Evolutionary conservation across 2,329 filamentous ascomycete species (phyloP).

Genomic region (Monosporascus sp.): DNA sequence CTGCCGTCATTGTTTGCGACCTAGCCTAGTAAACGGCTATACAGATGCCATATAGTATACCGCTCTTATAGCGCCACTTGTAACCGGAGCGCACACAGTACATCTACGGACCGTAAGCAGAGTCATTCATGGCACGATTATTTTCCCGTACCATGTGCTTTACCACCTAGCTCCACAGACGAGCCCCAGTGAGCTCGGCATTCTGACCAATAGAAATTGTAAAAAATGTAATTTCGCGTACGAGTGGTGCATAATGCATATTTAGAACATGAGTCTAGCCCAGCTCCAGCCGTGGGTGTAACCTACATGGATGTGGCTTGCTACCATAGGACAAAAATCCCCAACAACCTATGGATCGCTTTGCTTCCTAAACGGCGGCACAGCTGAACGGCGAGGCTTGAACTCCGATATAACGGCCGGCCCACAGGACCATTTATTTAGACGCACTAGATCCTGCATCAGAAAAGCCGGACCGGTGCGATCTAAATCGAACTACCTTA

Average conservation of each 20-base stretch:
- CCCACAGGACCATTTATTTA: not conserved
- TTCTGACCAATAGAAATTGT: not conserved
- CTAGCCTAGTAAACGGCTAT: not conserved
- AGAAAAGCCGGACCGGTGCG: not conserved
- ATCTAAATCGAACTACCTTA: not conserved
- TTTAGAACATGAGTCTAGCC: not conserved
- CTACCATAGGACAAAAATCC: not conserved
- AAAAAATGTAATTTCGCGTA: not conserved
- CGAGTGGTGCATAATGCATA: not conserved
- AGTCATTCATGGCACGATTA: not conserved
- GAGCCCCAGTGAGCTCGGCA: not conserved
- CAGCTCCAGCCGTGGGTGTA: not conserved
- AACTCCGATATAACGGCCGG: not conserved
- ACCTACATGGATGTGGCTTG: not conserved
- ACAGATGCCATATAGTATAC: not conserved
- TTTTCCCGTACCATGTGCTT: not conserved
- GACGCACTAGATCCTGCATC: not conserved
- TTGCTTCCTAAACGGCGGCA: not conserved
- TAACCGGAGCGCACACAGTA: not conserved
- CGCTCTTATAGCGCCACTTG: not conserved
- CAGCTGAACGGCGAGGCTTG: not conserved
- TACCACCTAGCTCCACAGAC: not conserved
- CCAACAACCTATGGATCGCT: not conserved
- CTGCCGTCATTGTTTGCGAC: not conserved
- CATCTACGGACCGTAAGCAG: not conserved